These are phyloP conservation scores for Rosa lucieae DNA, from an alignment of 306 rosid species.

Conservation along the genomic window DNA sequence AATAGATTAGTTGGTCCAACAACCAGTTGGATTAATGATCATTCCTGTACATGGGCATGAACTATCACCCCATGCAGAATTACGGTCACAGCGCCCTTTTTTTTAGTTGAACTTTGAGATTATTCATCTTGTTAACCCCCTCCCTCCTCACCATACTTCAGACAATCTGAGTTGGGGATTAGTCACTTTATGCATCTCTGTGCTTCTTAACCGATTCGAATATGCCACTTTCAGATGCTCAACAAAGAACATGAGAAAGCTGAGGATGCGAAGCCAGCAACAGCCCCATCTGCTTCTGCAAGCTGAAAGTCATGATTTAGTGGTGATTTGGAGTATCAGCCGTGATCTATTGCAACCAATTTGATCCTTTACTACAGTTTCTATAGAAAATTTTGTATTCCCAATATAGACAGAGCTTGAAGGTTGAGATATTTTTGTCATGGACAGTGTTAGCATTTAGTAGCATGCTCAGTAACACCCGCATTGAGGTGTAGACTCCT, in stretches of 20 bases:
- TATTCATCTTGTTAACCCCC: neutral
- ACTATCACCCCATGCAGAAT: neutral
- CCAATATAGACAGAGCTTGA: neutral
- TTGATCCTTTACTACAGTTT: constrained; percentile 1
- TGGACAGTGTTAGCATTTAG: neutral
- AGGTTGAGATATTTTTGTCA: neutral
- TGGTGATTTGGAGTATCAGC: constrained; percentile 1
- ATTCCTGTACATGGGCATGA: neutral
- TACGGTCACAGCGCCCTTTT: too few relatives aligned
- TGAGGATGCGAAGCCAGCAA: constrained; percentile 50
- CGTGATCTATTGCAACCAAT: neutral
- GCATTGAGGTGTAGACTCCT: neutral
- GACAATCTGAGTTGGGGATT: neutral
- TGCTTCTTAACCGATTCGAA: neutral
- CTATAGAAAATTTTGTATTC: constrained; percentile 32
- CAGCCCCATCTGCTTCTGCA: constrained; percentile 28
- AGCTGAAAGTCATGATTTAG: constrained; percentile 22
- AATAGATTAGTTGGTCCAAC: neutral
- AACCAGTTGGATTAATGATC: neutral
- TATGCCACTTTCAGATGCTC: constrained; percentile 38
- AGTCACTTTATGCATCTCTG: neutral
- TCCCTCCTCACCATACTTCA: neutral
- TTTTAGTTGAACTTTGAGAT: too few relatives aligned
- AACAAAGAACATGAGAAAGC: constrained; percentile 64
- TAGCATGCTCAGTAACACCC: neutral